Conservation (phyloP, 2,329 filamentous ascomycete species). For the Diaporthe velutina region DNA sequence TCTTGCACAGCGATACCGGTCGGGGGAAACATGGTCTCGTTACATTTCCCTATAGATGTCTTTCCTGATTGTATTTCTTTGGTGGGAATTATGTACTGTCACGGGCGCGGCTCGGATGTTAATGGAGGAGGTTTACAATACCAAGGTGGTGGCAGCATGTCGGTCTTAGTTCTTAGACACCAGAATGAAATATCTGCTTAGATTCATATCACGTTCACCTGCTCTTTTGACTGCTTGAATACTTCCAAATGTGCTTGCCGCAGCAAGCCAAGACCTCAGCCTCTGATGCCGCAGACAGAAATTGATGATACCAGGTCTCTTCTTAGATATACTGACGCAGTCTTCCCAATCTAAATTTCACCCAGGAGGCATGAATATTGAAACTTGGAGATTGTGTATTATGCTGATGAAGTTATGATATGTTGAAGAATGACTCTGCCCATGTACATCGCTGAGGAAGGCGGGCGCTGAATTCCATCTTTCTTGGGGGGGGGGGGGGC, state of each 20-base stretch:
- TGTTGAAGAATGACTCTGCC: not conserved
- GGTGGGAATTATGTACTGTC: constrained; percentile 25
- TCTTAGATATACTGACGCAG: no score
- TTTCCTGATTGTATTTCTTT: not conserved
- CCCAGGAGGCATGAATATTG: no score
- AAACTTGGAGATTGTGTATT: no score
- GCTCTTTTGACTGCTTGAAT: not conserved
- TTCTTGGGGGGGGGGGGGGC: no score
- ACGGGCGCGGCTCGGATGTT: not conserved
- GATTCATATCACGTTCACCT: not conserved
- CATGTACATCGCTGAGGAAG: not conserved
- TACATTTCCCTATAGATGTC: not conserved
- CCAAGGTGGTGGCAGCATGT: constrained; percentile 18
- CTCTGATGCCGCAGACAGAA: not conserved
- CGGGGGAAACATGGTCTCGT: constrained; percentile 4
- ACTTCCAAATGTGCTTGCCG: no score
- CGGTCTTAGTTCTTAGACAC: constrained; percentile 16
- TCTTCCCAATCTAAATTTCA: no score
- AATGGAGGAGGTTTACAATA: constrained; percentile 5
- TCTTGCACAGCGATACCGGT: constrained; percentile 15
- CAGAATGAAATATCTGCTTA: constrained; percentile 28
- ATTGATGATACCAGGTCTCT: not conserved
- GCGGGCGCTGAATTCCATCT: not conserved
- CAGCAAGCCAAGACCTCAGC: no score
- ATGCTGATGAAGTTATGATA: no score